Conservation (phyloP, 352 stramenopile species). For the Globisporangium irregulare region DNA sequence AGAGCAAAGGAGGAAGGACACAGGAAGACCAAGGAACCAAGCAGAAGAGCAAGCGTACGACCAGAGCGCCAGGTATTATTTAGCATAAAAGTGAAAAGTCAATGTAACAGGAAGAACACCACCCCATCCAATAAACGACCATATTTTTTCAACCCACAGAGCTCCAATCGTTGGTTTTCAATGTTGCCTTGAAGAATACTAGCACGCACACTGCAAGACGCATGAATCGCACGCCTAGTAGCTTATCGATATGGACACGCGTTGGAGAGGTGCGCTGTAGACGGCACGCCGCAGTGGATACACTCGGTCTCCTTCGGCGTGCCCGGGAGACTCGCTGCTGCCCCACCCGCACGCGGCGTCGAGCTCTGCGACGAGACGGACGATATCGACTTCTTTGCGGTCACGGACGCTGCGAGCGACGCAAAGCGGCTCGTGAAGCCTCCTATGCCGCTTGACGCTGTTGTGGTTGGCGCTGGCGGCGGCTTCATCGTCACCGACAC, state of each 20-base stretch:
- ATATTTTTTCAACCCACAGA: background rate
- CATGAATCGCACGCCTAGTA: background rate
- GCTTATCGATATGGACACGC: constrained; percentile 55
- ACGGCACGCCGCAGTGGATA: constrained; percentile 42
- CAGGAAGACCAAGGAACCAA: background rate
- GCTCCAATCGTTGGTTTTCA: background rate
- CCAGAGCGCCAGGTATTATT: constrained; percentile 21
- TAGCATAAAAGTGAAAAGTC: constrained; percentile 25
- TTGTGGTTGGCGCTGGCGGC: constrained; percentile 24
- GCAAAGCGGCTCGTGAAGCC: constrained; percentile 61
- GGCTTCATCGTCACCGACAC: constrained; percentile 24
- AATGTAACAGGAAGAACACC: constrained; percentile 20
- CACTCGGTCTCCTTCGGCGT: constrained; percentile 38
- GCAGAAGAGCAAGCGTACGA: constrained; percentile 1
- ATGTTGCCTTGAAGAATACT: background rate
- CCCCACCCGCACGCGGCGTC: constrained; percentile 27
- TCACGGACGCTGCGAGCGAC: constrained; percentile 46
- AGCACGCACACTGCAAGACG: background rate
- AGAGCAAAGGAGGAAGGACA: background rate
- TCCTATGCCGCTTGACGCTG: constrained; percentile 10
- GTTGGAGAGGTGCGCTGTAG: constrained; percentile 37
- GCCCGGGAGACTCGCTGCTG: constrained; percentile 21
- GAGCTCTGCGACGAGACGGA: constrained; percentile 18
- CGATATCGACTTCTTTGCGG: constrained; percentile 45
- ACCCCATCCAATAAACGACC: constrained; percentile 13